Percentiles rank a stretch among this genome's conserved stretches.
Conservation (phyloP, 2,329 filamentous ascomycete species). For the Monosporascus sp. region DNA sequence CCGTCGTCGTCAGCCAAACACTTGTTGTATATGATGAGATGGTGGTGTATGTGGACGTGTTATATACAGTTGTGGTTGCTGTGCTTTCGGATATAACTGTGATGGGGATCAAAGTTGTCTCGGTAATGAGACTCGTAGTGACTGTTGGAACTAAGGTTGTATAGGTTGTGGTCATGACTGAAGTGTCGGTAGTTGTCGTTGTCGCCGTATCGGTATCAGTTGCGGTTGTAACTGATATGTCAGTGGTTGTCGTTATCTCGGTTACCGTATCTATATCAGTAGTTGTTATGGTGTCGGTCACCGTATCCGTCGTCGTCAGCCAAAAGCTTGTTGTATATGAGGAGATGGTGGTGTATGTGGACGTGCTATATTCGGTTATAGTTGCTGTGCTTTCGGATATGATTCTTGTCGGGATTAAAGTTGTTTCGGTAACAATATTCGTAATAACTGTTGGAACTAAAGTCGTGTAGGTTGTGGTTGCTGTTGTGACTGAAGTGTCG, state of each 20-base stretch:
- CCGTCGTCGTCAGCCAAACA: conserved; percentile 10
- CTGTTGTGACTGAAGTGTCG: conserved; percentile 4
- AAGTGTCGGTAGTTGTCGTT: conserved; percentile 10
- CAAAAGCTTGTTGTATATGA: conserved; percentile 15
- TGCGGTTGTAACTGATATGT: conserved; percentile 10
- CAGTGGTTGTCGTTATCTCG: not conserved
- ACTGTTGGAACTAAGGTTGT: conserved; percentile 17
- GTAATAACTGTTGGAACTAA: conserved; percentile 16
- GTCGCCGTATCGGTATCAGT: conserved; percentile 11
- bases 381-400: conserved; percentile 13
- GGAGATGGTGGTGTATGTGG: conserved; percentile 15
- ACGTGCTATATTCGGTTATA: conserved; percentile 18
- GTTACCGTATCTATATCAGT: conserved; percentile 3
- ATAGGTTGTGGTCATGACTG: conserved; percentile 8
- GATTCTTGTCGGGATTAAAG: conserved; percentile 19
- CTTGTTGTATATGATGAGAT: conserved; percentile 13
- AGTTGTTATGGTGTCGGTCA: conserved; percentile 10
- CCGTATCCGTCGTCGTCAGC: conserved; percentile 9
- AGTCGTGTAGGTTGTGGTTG: conserved; percentile 17
- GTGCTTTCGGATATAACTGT: conserved; percentile 16
- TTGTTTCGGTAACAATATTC: conserved; percentile 14
- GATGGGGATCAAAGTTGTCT: conserved; percentile 17
- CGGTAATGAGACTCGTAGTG: conserved; percentile 14
- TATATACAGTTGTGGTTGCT: conserved; percentile 15
- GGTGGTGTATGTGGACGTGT: conserved; percentile 18